A percentile compares a stretch with the other conserved stretches of the same genome.
Conservation (phyloP, 1,284 basidiomycete species). For the Bjerkandera adusta region DNA sequence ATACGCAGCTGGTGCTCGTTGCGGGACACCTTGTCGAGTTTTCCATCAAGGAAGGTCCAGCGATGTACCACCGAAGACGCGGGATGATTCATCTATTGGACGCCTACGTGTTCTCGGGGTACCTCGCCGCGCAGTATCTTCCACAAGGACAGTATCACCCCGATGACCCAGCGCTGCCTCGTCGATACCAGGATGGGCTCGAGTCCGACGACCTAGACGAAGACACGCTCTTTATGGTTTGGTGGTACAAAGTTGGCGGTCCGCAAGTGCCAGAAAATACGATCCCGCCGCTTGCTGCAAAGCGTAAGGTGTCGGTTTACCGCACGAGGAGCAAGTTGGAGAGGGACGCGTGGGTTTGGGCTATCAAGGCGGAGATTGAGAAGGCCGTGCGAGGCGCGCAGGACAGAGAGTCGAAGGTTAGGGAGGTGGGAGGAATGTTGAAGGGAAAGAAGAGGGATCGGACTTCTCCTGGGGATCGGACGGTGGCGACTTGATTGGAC, state of each 20-base stretch:
- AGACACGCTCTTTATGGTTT: conserved; percentile 73
- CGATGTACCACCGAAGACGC: conserved; percentile 50
- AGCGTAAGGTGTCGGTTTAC: conserved; percentile 65
- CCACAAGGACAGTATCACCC: conserved; percentile 60
- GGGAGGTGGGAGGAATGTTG: conserved; percentile 53
- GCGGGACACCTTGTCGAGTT: conserved; percentile 65
- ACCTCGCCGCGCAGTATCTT: conserved; percentile 66
- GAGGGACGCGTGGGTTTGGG: conserved; percentile 87
- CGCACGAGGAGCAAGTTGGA: conserved; percentile 78
- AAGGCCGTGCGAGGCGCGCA: conserved; percentile 57
- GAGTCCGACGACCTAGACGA: conserved; percentile 77
- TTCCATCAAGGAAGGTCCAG: conserved; percentile 48
- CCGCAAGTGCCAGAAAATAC: conserved; percentile 7
- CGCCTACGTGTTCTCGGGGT: conserved; percentile 77
- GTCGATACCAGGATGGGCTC: conserved; percentile 77
- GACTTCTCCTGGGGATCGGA: too few relatives aligned
- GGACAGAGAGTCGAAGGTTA: conserved; percentile 56
- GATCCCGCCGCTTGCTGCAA: conserved; percentile 57
- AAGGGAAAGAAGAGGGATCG: conserved; percentile 14
- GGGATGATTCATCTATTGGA: conserved; percentile 60
- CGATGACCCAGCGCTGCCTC: conserved; percentile 47
- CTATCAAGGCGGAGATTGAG: conserved; percentile 81
- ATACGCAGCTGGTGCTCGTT: conserved; percentile 67
- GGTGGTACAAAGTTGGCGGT: conserved; percentile 41
- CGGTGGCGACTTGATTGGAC: too few relatives aligned